Conservation (phyloP, 306 rosid species). For the Inga oerstediana region DNA sequence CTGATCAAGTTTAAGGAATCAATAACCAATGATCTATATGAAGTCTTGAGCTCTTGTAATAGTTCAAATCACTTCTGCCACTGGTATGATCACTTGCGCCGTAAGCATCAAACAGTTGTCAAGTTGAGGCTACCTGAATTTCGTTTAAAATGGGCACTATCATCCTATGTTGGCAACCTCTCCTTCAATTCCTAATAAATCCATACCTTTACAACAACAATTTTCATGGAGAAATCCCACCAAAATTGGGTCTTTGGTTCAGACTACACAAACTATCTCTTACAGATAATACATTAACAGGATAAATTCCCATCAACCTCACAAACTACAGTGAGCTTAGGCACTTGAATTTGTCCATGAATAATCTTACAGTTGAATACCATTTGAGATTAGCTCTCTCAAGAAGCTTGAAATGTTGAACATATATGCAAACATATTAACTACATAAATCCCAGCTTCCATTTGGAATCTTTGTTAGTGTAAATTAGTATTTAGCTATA, state of each 20-base stretch:
- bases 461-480: conserved; percentile 14
- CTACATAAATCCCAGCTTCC: not conserved
- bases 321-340: not conserved
- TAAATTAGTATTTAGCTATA: too few relatives aligned
- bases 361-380: not conserved
- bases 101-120: not conserved
- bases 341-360: not conserved
- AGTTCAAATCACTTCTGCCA: not conserved
- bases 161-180: conserved; percentile 1
- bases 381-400: not conserved
- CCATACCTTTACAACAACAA: not conserved
- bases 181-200: not conserved
- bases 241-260: not conserved
- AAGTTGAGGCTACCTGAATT: not conserved
- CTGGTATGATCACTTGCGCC: not conserved
- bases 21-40: not conserved
- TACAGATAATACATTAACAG: not conserved
- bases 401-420: not conserved
- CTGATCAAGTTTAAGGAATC: not conserved
- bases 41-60: not conserved
- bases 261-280: not conserved
- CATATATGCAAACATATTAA: not conserved
- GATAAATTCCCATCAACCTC: not conserved
- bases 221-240: not conserved
- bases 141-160: not conserved